Evolutionary conservation across 306 rosid genomes (phyloP).

Genomic region (Lotus japonicus): DNA sequence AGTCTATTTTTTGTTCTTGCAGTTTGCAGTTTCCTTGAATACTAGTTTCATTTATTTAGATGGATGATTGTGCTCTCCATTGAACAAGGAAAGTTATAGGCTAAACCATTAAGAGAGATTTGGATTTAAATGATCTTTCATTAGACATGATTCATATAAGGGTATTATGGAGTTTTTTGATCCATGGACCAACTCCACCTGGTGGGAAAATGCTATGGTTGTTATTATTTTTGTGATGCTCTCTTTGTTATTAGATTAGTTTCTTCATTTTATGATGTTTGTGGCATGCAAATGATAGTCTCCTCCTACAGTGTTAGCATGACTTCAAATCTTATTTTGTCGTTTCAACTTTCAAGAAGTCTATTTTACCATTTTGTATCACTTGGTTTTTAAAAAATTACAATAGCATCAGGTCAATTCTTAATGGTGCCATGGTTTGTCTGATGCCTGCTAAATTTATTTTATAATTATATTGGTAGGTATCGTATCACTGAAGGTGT

Average conservation of each 20-base stretch:
- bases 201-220: background rate
- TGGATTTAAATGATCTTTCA: background rate
- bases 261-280: background rate
- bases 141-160: background rate
- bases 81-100: background rate
- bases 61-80: background rate
- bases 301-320: background rate
- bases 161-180: background rate
- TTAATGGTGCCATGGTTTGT: background rate
- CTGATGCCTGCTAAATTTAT: background rate
- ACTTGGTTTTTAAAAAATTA: background rate
- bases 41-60: background rate
- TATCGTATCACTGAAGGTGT: slow-evolving; percentile 95
- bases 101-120: background rate
- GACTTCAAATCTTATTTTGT: background rate
- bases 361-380: slow-evolving; percentile 2
- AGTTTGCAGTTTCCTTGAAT: background rate
- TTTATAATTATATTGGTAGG: slow-evolving; percentile 35
- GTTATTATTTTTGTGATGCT: background rate
- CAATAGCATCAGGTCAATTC: background rate
- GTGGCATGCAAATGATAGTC: background rate
- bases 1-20: background rate
- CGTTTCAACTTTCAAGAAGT: background rate
- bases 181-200: background rate
- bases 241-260: slow-evolving; percentile 2